Evolutionary conservation across 495 filamentous ascomycete genomes (phyloP).

Genomic region (Paragyromitra xinjiangensis): DNA sequence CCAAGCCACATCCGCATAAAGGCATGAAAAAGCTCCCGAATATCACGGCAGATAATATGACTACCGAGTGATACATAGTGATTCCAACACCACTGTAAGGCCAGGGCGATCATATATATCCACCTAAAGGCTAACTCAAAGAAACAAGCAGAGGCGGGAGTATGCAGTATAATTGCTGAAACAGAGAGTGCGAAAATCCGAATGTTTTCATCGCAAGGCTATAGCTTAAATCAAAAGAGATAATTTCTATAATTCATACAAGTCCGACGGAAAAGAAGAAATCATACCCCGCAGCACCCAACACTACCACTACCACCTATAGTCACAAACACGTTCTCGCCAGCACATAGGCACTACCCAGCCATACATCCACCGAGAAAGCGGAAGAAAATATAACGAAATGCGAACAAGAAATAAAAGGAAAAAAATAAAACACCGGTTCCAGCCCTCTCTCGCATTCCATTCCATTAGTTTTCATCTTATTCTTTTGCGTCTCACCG

Average conservation of each 20-base stretch:
- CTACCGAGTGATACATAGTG: constrained; percentile 39
- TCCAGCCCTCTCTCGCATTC: neutral
- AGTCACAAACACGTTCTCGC: neutral
- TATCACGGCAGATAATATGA: neutral
- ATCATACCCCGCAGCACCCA: constrained; percentile 1
- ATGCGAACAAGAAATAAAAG: neutral
- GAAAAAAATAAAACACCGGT: constrained; percentile 32
- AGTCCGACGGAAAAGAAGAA: constrained; percentile 15
- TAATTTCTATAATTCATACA: constrained; percentile 38
- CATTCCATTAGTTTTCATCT: constrained; percentile 14
- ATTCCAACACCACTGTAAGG: neutral
- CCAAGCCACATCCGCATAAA: neutral
- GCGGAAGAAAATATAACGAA: neutral
- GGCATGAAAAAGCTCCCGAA: neutral
- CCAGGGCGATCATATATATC: neutral
- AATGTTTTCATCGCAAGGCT: neutral
- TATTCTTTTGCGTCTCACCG: constrained; percentile 16
- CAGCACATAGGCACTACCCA: neutral
- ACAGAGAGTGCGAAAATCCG: neutral
- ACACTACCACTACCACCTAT: neutral
- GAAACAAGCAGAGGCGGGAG: neutral
- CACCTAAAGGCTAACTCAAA: neutral
- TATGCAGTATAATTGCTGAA: neutral
- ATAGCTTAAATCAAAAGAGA: neutral
- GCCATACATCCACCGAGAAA: neutral